These are phyloP conservation scores for Crithidia mellificae DNA, from an alignment of 208 protist species.

Conservation along the genomic window DNA sequence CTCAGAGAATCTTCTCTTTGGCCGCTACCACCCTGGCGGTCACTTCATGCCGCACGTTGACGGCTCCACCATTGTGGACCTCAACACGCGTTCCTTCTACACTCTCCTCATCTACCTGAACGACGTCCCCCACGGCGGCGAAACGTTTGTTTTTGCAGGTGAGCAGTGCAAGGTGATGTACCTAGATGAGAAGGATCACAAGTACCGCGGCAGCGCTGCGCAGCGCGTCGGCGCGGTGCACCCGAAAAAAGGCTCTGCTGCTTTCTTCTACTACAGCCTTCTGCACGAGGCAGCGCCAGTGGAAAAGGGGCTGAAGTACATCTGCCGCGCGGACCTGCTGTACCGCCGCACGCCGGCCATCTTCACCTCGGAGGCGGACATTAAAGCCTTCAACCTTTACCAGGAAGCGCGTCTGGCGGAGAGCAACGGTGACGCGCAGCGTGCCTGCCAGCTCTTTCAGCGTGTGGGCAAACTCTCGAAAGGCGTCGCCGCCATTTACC, in stretches of 20 bases:
- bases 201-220: conserved; percentile 48
- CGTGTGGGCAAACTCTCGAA: conserved; percentile 66
- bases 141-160: conserved; percentile 76
- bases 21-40: conserved; percentile 77
- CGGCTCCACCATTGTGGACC: conserved; percentile 82
- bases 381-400: conserved; percentile 72
- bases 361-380: conserved; percentile 58
- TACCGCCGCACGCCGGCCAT: conserved; percentile 81
- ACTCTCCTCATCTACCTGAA: conserved; percentile 92
- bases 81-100: conserved; percentile 89
- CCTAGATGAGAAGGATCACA: conserved; percentile 48
- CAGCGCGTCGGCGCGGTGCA: conserved; percentile 58
- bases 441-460: conserved; percentile 78
- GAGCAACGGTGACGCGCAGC: conserved; percentile 66
- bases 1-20: conserved; percentile 78
- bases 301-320: conserved; percentile 76
- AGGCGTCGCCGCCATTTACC: conserved; percentile 79
- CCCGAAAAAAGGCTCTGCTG: conserved; percentile 71
- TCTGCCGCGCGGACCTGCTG: conserved; percentile 82
- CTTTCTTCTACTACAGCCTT: conserved; percentile 87
- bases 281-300: conserved; percentile 88
- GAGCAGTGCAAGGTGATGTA: conserved; percentile 76
- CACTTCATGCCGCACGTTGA: conserved; percentile 93
- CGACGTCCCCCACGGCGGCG: conserved; percentile 71
- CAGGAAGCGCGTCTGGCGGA: conserved; percentile 75